Evolutionary conservation across 129 eudicot genomes (phyloP), one percentile per base, ranked within the genome.

Genomic region (Flaveria brownii): DNA sequence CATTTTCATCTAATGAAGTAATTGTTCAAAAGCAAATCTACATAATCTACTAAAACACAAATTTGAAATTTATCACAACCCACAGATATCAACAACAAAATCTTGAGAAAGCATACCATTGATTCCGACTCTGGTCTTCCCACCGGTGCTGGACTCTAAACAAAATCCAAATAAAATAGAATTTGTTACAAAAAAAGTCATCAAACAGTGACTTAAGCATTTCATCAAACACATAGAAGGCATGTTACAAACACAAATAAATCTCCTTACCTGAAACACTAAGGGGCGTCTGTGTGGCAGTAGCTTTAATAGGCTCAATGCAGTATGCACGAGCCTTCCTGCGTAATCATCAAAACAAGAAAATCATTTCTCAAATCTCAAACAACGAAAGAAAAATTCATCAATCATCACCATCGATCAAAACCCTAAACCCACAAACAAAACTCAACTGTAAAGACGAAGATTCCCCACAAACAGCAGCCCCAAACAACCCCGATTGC

Each of bases 41-140:
- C 6, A 55, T n/a, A 61, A 9, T 3, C 20, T 17, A 20, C 41
- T 1, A 17, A 55, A 52, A 12, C 57, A 43, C 26, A 16, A 59
- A 25, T 4, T 65, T 50, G 17, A 66, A 47, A 2, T 30, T 25
- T 13, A 68, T 1, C 28, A 76, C 7, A 78, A 51, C 65, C 17
- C 14, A 69, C 1, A 1, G 30, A 50, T 9, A 61, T 68, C 22
- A 26, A 69, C n/a, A 74, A n/a, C 14, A 23, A 11, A 50, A 56
- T 14, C 15, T 56, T 3, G 20, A 62, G 36, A 55, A 71, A 75
- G 17, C 90, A 46, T 91, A 94, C 99, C 99, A 78, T 94, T 94
- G 82, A 94, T 94, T 69, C 99, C 99, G 57, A 94, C 67, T 84
- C 76, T 91, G 50, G 99, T 91, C 85, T 91, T 94, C 63, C 83